Evolutionary conservation across 1,284 basidiomycete species (phyloP).

Genomic region (Xanthoconium separans): DNA sequence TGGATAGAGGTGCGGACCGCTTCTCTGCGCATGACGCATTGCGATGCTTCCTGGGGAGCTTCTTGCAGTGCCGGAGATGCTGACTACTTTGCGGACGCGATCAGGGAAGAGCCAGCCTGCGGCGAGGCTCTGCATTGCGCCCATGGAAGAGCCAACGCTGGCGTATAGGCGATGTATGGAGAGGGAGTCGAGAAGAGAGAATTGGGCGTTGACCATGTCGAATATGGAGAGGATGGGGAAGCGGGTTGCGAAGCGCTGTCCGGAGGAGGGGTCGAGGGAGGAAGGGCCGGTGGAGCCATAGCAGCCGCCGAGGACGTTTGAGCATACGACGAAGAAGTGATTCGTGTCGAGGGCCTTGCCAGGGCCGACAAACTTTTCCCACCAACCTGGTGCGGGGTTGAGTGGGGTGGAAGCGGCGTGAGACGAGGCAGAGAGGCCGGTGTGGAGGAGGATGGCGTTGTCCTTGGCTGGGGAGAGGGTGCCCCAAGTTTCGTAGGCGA

Average conservation of each 20-base stretch:
- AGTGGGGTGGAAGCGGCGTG: slow-evolving; percentile 85
- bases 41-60: slow-evolving; percentile 92
- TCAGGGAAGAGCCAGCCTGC: slow-evolving; percentile 91
- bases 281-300: slow-evolving; percentile 96
- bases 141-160: slow-evolving; percentile 93
- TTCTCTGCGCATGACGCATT: slow-evolving; percentile 94
- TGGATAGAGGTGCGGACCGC: slow-evolving; percentile 55
- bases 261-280: slow-evolving; percentile 67
- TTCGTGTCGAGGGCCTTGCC: slow-evolving; percentile 93
- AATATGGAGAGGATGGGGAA: slow-evolving; percentile 94
- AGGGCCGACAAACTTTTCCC: slow-evolving; percentile 98
- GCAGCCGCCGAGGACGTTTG: slow-evolving; percentile 96
- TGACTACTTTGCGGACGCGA: slow-evolving; percentile 85
- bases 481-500: slow-evolving; percentile 99
- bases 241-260: slow-evolving; percentile 80
- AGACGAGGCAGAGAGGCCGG: slow-evolving; percentile 92
- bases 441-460: slow-evolving; percentile 97
- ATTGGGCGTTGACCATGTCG: slow-evolving; percentile 97
- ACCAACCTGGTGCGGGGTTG: slow-evolving; percentile 92
- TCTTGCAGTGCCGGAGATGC: slow-evolving; percentile 92
- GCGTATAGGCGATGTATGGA: slow-evolving; percentile 88
- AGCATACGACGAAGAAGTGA: slow-evolving; percentile 92
- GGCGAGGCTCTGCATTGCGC: slow-evolving; percentile 97
- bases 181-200: slow-evolving; percentile 81
- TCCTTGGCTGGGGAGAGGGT: slow-evolving; percentile 73